A percentile compares a stretch with the other conserved stretches of the same genome.
Evolutionary conservation across 495 filamentous ascomycete species (phyloP).

Genomic region (Jackrogersella multiformis): DNA sequence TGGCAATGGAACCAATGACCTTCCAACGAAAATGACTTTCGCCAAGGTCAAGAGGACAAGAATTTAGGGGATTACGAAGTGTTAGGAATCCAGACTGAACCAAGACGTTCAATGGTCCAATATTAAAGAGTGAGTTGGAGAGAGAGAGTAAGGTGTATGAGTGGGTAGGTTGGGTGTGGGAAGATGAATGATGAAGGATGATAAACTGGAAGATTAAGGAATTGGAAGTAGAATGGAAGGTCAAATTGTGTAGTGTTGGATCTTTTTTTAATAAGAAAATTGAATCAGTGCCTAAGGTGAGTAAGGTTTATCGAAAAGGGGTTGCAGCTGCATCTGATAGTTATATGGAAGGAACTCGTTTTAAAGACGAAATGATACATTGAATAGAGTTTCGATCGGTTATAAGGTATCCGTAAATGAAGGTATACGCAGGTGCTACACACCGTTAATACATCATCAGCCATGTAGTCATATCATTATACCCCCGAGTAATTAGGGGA

Average conservation of each 20-base stretch:
- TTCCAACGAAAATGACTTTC: slow-evolving; percentile 19
- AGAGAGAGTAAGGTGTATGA: slow-evolving; percentile 2
- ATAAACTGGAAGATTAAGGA: no score
- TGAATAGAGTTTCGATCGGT: no score
- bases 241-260: background rate
- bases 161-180: slow-evolving; percentile 2
- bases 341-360: slow-evolving; percentile 18
- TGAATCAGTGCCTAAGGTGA: background rate
- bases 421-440: background rate
- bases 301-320: background rate
- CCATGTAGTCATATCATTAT: background rate
- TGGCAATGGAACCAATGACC: slow-evolving; percentile 8
- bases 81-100: slow-evolving; percentile 28
- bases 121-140: slow-evolving; percentile 3
- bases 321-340: background rate
- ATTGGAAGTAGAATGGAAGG: background rate
- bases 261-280: background rate
- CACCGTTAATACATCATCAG: background rate
- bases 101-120: slow-evolving; percentile 31
- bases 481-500: background rate
- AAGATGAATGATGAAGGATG: background rate
- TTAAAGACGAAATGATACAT: no score
- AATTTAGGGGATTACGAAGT: background rate
- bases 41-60: slow-evolving; percentile 21
- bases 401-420: no score